These are phyloP conservation scores for Aaosphaeria arxii DNA, from an alignment of 2,329 filamentous ascomycete species.

Conservation along the genomic window DNA sequence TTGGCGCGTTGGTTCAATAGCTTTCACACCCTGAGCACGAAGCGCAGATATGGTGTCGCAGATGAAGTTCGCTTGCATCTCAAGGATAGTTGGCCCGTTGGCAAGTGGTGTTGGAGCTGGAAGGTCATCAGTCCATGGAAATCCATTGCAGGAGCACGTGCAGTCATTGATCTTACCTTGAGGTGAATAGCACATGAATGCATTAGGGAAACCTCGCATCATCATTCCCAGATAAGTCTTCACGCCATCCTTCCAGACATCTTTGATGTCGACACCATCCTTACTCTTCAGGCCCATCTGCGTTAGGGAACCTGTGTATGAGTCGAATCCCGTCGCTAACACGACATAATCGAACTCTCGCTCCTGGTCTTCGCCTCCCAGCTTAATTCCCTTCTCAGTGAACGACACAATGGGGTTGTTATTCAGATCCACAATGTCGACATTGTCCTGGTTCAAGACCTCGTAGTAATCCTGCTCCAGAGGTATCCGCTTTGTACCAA, in stretches of 20 bases:
- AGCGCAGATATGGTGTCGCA: slow-evolving; percentile 34
- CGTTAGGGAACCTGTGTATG: slow-evolving; percentile 33
- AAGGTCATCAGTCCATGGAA: slow-evolving; percentile 8
- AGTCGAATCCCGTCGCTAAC: slow-evolving; percentile 44
- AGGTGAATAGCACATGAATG: slow-evolving; percentile 38
- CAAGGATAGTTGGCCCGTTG: slow-evolving; percentile 42
- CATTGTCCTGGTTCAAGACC: slow-evolving; percentile 41
- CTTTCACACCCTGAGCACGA: slow-evolving; percentile 21
- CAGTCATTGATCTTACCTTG: not conserved
- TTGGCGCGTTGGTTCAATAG: slow-evolving; percentile 31
- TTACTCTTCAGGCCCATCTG: slow-evolving; percentile 30
- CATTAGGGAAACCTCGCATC: slow-evolving; percentile 36
- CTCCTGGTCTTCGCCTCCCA: slow-evolving; percentile 46
- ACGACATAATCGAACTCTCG: slow-evolving; percentile 55
- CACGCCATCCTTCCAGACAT: slow-evolving; percentile 39
- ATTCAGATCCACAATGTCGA: slow-evolving; percentile 45
- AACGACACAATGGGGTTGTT: slow-evolving; percentile 43
- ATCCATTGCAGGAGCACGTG: too few species aligned
- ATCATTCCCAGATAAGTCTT: slow-evolving; percentile 41
- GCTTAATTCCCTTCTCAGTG: slow-evolving; percentile 48
- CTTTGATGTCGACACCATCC: slow-evolving; percentile 27
- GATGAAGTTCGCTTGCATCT: slow-evolving; percentile 41
- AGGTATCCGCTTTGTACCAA: slow-evolving; percentile 40
- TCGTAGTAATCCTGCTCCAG: slow-evolving; percentile 41
- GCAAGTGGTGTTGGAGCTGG: slow-evolving; percentile 45